Conservation (phyloP, 345 rosid genomes). For the Corchorus olitorius region DNA sequence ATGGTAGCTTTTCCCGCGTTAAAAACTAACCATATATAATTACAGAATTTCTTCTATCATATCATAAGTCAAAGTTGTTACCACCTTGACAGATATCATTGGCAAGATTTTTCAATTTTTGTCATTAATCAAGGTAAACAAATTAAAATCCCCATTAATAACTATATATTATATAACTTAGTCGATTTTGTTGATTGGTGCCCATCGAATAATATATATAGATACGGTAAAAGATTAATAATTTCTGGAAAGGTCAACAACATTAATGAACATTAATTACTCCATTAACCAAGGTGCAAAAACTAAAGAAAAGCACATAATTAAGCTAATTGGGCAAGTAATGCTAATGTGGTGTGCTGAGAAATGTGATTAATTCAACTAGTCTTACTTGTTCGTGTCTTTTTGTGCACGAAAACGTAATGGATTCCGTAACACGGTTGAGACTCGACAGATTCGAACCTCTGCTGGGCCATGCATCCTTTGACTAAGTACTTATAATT, state of each 20-base stretch:
- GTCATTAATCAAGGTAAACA: too few relatives aligned
- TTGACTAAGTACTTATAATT: not conserved
- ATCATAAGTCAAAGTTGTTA: too few relatives aligned
- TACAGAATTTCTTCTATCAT: too few relatives aligned
- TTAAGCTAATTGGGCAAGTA: not conserved
- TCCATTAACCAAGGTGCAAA: not conserved
- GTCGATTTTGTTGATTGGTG: too few relatives aligned
- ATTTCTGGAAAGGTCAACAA: too few relatives aligned
- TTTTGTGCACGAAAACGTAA: conserved; percentile 15
- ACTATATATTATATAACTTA: too few relatives aligned
- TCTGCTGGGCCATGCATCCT: not conserved
- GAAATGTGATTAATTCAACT: not conserved
- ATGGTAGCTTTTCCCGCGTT: too few relatives aligned
- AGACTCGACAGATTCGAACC: not conserved
- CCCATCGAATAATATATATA: not conserved
- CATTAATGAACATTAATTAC: too few relatives aligned
- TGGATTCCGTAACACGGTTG: conserved; percentile 1
- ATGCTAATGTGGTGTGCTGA: not conserved
- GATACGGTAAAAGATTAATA: not conserved
- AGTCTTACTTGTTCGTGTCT: not conserved
- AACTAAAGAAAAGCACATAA: not conserved
- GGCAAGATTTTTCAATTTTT: too few relatives aligned
- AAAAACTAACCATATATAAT: too few relatives aligned
- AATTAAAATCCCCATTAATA: too few relatives aligned
- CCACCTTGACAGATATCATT: too few relatives aligned